Evolutionary conservation across 176 grass and related monocot species (phyloP), one percentile per base, ranked within the genome.

Genomic region (Ampelocalamus luodianensis): DNA sequence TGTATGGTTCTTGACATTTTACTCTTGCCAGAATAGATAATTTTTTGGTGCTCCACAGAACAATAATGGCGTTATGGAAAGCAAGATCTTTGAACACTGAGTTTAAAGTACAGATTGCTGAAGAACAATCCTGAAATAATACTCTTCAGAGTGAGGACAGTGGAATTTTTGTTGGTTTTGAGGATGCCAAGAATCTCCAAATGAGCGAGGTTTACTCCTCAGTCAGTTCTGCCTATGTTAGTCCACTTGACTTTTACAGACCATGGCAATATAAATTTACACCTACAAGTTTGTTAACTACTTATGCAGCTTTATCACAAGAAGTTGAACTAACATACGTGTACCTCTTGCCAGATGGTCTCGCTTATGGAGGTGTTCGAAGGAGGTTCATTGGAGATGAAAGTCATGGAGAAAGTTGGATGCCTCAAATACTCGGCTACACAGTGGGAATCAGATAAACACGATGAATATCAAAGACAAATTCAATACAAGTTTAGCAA

Each of bases 11-110:
- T 40, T 65, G 69, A 65, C 62, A 69, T 68, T 62, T 76, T 56
- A 69, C 38, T 51, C 48, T 74, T 72, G 39, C 53, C 23, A 11
- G 10, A 80, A 54, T 85, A 80, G 40, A 89, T 72, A 50, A 54
- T 78, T 78, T 5, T 32, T 49, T 78, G 50, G 13, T 93, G 55
- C 59, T 84, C 76, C 89, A 76, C 75, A 98, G 96, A 90, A 95
- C 91, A 29, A 95, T 92, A 73, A 91, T 96, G 89, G 93, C 93
- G 15, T 85, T 98, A 71, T 98, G 96, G 93, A 98, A 98, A 85
- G 96, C 88, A 79, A 94, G 91, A 82, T 90, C 93, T 66, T 88
- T 92, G 68, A 98, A 83, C 68, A 83, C 88, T 0, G 96, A 95
- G 83, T 87, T 59, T 22, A 98, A 96, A 82, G 71, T 95, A 42